Percentiles rank a stretch among this genome's conserved stretches.
Evolutionary conservation across 805 yeast genomes (phyloP).

Genomic region (Tetrapisispora fleetii): DNA sequence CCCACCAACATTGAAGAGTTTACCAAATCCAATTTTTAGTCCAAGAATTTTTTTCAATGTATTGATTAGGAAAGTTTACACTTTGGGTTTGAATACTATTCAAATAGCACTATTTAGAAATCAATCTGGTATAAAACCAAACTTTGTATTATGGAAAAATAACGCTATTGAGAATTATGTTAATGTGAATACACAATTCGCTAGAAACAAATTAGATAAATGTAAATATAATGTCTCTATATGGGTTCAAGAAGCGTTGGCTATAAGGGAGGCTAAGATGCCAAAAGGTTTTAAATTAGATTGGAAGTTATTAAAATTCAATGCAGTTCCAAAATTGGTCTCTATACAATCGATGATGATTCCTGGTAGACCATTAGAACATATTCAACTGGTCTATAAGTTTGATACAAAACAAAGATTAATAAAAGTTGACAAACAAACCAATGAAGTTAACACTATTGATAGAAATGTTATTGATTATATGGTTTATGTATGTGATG

Average conservation of each 20-base stretch:
- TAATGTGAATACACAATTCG: constrained; percentile 74
- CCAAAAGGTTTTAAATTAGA: constrained; percentile 52
- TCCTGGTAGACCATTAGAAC: constrained; percentile 44
- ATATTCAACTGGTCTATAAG: constrained; percentile 51
- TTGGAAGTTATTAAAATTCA: constrained; percentile 72
- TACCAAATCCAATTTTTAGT: constrained; percentile 34
- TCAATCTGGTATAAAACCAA: constrained; percentile 59
- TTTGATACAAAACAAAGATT: constrained; percentile 55
- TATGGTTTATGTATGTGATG: constrained; percentile 51
- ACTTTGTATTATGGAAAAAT: constrained; percentile 74
- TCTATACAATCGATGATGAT: constrained; percentile 58
- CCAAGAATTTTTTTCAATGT: constrained; percentile 39
- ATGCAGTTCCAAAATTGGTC: constrained; percentile 60
- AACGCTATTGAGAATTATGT: constrained; percentile 69
- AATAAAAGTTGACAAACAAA: constrained; percentile 37
- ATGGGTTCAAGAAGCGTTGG: constrained; percentile 55
- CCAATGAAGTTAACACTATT: constrained; percentile 36
- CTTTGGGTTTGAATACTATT: constrained; percentile 59
- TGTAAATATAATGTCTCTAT: constrained; percentile 40
- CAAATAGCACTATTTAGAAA: constrained; percentile 57
- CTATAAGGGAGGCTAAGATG: constrained; percentile 40
- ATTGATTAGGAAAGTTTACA: constrained; percentile 48
- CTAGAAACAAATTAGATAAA: constrained; percentile 41
- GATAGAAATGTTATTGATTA: constrained; percentile 53
- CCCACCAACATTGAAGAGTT: constrained; percentile 39